A percentile compares a stretch with the other conserved stretches of the same genome.
Evolutionary conservation across 1,284 basidiomycete species (phyloP).

Genomic region (Sporisorium iseilematis-ciliati): DNA sequence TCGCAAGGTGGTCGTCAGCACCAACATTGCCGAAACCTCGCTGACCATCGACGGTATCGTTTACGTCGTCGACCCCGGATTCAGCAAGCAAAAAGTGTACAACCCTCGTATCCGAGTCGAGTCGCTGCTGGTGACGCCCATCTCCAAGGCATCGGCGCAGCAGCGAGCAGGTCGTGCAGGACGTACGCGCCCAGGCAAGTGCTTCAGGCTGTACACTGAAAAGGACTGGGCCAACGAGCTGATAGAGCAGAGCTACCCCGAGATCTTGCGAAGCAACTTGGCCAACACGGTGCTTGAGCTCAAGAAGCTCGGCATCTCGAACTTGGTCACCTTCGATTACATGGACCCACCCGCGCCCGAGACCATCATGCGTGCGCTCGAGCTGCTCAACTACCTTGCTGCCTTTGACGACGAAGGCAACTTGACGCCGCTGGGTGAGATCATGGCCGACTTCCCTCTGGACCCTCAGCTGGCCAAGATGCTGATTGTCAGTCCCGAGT

Average conservation of each 20-base stretch:
- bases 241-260: conserved; percentile 95
- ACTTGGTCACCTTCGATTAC: conserved; percentile 80
- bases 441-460: conserved; percentile 98
- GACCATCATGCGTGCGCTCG: conserved; percentile 96
- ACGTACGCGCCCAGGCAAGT: conserved; percentile 94
- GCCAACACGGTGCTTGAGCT: conserved; percentile 94
- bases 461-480: conserved; percentile 95
- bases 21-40: conserved; percentile 98
- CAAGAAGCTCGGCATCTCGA: conserved; percentile 84
- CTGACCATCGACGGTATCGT: conserved; percentile 98
- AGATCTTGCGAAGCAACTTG: conserved; percentile 85
- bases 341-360: conserved; percentile 84
- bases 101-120: conserved; percentile 97
- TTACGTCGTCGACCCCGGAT: conserved; percentile 97
- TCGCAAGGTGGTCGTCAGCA: conserved; percentile 93
- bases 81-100: conserved; percentile 97
- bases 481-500: conserved; percentile 92
- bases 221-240: conserved; percentile 88
- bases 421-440: conserved; percentile 84
- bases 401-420: conserved; percentile 96
- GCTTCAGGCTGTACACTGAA: conserved; percentile 96
- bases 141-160: conserved; percentile 95
- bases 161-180: conserved; percentile 97
- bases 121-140: conserved; percentile 90
- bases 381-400: conserved; percentile 90